Conservation (phyloP, 208 protist species). For the Trichomonas gallinae region DNA sequence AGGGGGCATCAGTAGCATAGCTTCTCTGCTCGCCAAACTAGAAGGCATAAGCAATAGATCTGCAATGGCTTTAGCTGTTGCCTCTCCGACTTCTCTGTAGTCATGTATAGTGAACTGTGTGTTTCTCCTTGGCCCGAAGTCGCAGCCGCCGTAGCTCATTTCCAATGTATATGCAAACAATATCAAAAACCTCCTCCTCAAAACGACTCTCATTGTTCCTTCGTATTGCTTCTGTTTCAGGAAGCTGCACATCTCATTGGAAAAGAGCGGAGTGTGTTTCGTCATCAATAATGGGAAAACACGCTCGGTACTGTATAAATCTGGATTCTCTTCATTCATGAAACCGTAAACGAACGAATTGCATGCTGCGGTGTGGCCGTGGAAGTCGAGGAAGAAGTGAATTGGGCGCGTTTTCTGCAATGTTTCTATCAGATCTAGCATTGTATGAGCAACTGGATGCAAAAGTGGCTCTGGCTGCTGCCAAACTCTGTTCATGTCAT, state of each 20-base stretch:
- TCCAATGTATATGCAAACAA: neutral
- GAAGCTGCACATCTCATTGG: conserved; percentile 1
- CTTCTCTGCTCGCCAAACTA: neutral
- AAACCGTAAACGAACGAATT: conserved; percentile 16
- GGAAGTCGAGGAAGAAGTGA: neutral
- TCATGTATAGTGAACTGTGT: neutral
- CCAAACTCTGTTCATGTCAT: conserved; percentile 86
- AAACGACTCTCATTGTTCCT: conserved; percentile 9
- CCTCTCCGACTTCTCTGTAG: neutral
- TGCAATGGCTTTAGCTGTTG: neutral
- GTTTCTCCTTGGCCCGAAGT: neutral
- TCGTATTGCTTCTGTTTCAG: neutral
- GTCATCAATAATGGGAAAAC: neutral
- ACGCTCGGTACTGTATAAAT: neutral
- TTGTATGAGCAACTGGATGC: conserved; percentile 35
- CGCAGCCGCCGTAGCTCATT: neutral
- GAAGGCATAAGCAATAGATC: neutral
- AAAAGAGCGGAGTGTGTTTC: neutral
- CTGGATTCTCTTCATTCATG: conserved; percentile 14
- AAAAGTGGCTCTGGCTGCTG: conserved; percentile 24
- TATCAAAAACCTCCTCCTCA: neutral
- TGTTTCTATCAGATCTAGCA: neutral
- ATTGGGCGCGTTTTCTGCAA: neutral
- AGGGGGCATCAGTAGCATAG: neutral
- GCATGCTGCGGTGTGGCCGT: neutral